Conservation (phyloP, 164 flowering plant genomes). For the Dillenia suffruticosa region DNA sequence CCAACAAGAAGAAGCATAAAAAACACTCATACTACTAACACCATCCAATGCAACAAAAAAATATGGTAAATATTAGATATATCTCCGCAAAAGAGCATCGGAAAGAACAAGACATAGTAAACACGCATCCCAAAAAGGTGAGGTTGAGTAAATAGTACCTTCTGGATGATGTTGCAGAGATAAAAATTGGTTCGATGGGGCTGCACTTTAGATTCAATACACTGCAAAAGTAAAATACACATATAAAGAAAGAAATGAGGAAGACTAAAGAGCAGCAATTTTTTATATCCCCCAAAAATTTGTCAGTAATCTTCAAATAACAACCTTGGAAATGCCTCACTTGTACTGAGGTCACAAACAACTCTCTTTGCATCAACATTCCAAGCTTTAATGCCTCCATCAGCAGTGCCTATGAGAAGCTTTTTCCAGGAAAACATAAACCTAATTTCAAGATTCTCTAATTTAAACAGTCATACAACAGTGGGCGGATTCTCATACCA, state of each 20-base stretch:
- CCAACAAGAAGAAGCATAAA: too few relatives aligned
- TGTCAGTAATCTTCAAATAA: neutral
- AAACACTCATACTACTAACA: too few relatives aligned
- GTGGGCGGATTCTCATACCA: conserved; percentile 43
- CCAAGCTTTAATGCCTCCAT: conserved; percentile 97
- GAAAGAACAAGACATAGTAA: too few relatives aligned
- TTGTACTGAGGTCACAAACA: conserved; percentile 85
- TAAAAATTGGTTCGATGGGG: conserved; percentile 94
- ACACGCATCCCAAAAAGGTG: neutral
- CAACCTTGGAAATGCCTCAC: conserved; percentile 76
- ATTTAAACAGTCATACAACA: neutral
- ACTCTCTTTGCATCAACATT: conserved; percentile 99
- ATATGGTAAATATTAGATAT: too few relatives aligned
- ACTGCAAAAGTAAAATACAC: conserved; percentile 37
- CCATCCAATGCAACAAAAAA: too few relatives aligned
- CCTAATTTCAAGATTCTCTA: conserved; percentile 8
- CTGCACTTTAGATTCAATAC: conserved; percentile 90
- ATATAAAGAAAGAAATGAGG: conserved; percentile 2
- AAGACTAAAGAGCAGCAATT: neutral
- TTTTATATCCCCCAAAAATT: too few relatives aligned
- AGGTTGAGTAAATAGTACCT: conserved; percentile 34
- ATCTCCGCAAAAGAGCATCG: too few relatives aligned
- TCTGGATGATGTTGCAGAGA: conserved; percentile 90
- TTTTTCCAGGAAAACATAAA: conserved; percentile 31
- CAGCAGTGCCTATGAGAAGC: conserved; percentile 96